Conservation (phyloP, 331 rosid species). For the Erythrophleum ivorense region DNA sequence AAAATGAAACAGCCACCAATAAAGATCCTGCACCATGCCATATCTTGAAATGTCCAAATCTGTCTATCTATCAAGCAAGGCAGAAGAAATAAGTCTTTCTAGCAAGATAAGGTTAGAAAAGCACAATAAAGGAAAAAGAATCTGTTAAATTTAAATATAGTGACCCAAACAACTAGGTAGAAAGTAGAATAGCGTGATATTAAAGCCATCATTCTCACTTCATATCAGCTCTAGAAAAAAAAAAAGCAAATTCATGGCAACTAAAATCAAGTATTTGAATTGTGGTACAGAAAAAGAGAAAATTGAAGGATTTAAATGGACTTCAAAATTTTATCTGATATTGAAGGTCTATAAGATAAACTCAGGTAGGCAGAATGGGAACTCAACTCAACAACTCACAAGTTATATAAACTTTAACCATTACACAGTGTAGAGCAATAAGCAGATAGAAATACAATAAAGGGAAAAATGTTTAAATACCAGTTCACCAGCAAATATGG, state of each 20-base stretch:
- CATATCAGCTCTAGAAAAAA: background rate
- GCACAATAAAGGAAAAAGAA: slow-evolving; percentile 1
- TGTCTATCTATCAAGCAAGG: slow-evolving; percentile 78
- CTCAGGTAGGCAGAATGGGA: background rate
- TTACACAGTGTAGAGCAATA: slow-evolving; percentile 10
- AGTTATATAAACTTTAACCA: background rate
- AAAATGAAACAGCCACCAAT: slow-evolving; percentile 95
- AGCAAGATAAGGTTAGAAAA: slow-evolving; percentile 31
- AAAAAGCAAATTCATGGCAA: slow-evolving; percentile 19
- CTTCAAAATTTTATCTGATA: background rate
- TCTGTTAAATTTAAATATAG: background rate
- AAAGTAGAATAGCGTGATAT: slow-evolving; percentile 13
- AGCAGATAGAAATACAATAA: background rate
- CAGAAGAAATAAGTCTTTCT: slow-evolving; percentile 29
- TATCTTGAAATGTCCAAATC: slow-evolving; percentile 93
- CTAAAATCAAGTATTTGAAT: slow-evolving; percentile 13
- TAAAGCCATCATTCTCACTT: background rate
- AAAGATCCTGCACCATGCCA: slow-evolving; percentile 97
- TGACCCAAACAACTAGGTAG: background rate
- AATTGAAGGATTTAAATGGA: background rate
- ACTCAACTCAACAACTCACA: background rate
- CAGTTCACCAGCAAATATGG: slow-evolving; percentile 93
- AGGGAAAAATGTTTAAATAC: slow-evolving; percentile 46
- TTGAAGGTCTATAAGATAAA: background rate
- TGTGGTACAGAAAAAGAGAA: background rate